phyloP scores from a whole-genome alignment of 2,329 filamentous ascomycete genomes.

The Phyllosticta paracitricarpa region DNA sequence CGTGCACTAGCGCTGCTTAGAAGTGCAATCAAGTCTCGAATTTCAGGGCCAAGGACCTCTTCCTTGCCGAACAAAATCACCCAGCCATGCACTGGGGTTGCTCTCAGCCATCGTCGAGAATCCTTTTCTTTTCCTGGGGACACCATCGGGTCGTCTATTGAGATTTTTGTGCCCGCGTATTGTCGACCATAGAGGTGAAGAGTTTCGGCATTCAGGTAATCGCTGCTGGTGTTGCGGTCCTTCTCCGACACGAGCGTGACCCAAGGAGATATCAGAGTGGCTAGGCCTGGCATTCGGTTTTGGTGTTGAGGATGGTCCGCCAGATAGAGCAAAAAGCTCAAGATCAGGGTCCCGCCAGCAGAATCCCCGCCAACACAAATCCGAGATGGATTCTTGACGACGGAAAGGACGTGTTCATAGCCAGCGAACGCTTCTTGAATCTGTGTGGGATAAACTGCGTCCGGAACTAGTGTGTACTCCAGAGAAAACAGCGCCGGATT shows the following conservation, averaged over 20 bases:
- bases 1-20: conserved; percentile 45
- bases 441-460: conserved; percentile 63
- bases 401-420: conserved; percentile 58
- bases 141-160: conserved; percentile 45
- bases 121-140: conserved; percentile 66
- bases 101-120: conserved; percentile 53
- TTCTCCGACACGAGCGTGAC: conserved; percentile 58
- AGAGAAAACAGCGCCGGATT: conserved; percentile 73
- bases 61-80: conserved; percentile 64
- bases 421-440: conserved; percentile 59
- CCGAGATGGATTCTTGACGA: conserved; percentile 46
- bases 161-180: conserved; percentile 49
- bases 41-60: conserved; percentile 67
- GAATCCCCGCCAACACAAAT: conserved; percentile 71
- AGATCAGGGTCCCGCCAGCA: conserved; percentile 62
- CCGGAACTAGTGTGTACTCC: conserved; percentile 72
- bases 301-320: conserved; percentile 38
- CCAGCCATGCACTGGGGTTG: conserved; percentile 57
- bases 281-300: conserved; percentile 47
- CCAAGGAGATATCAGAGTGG: conserved; percentile 73
- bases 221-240: conserved; percentile 59
- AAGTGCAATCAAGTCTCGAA: conserved; percentile 48
- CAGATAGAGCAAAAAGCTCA: conserved; percentile 62
- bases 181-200: conserved; percentile 61
- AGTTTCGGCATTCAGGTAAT: conserved; percentile 60